phyloP scores from a whole-genome alignment of 179 eudicot genomes.

The Beta corolliflora region DNA sequence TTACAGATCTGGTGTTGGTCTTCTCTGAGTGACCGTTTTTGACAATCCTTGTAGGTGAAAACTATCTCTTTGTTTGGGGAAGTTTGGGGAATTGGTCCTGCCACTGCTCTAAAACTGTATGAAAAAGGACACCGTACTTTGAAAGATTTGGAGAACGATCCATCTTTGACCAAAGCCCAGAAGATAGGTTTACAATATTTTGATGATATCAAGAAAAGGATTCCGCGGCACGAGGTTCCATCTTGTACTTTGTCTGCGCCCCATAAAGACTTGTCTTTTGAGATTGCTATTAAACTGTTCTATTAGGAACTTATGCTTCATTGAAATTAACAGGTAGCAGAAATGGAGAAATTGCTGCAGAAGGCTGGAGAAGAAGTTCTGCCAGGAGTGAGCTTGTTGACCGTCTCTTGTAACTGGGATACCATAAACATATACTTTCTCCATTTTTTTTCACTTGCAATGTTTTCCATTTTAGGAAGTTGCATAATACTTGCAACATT shows the following conservation, averaged over 20 bases:
- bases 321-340: constrained; percentile 58
- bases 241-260: constrained; percentile 20
- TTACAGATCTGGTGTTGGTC: not conserved
- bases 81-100: constrained; percentile 97
- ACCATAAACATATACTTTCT: constrained; percentile 1
- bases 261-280: not conserved
- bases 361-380: constrained; percentile 71
- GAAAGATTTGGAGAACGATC: constrained; percentile 74
- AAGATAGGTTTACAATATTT: constrained; percentile 84
- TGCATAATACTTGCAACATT: no score
- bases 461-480: no score
- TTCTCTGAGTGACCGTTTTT: not conserved
- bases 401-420: constrained; percentile 6
- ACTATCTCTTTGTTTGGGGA: constrained; percentile 87
- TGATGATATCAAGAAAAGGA: constrained; percentile 89
- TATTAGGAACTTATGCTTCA: constrained; percentile 7
- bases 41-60: constrained; percentile 47
- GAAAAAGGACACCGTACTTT: constrained; percentile 85
- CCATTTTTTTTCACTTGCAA: no score
- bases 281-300: constrained; percentile 3
- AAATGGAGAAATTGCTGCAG: constrained; percentile 75
- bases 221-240: constrained; percentile 87
- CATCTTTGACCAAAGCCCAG: constrained; percentile 68
- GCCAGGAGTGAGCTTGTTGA: constrained; percentile 66
- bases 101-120: constrained; percentile 86